Conservation (phyloP, 768 basidiomycete genomes). For the Tulasnella sp. region DNA sequence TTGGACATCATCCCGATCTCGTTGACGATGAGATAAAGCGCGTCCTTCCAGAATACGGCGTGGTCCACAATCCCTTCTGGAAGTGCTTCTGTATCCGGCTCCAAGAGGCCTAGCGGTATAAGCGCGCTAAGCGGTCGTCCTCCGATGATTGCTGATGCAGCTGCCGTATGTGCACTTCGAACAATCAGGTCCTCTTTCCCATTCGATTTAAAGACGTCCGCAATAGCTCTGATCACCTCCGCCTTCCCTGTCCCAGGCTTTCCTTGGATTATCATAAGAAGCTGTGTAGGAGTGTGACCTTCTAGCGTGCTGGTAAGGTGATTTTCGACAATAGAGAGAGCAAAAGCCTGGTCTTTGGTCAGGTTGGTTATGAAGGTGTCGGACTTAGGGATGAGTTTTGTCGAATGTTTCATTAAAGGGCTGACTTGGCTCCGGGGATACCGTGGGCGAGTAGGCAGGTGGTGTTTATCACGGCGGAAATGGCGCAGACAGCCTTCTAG, state of each 20-base stretch:
- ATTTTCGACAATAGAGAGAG: constrained; percentile 29
- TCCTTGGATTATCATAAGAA: constrained; percentile 33
- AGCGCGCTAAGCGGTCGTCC: constrained; percentile 20
- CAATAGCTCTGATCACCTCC: constrained; percentile 30
- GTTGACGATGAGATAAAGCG: constrained; percentile 28
- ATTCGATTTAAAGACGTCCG: constrained; percentile 25
- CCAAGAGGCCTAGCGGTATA: not conserved
- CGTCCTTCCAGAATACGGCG: not conserved
- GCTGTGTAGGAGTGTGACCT: constrained; percentile 21
- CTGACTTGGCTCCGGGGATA: no score
- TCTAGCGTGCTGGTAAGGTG: constrained; percentile 23
- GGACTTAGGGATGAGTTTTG: no score
- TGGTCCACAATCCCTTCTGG: not conserved
- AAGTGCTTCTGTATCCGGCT: not conserved
- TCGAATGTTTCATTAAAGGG: no score
- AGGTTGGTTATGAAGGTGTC: constrained; percentile 12
- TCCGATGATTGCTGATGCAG: constrained; percentile 32
- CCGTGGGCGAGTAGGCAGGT: no score
- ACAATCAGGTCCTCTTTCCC: not conserved
- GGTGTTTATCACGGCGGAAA: no score
- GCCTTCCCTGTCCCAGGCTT: constrained; percentile 39
- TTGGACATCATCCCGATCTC: constrained; percentile 31
- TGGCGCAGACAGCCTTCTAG: no score
- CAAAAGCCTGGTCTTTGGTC: constrained; percentile 27
- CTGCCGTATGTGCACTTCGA: constrained; percentile 32